Evolutionary conservation across 2,329 filamentous ascomycete species (phyloP).

Genomic region (Trichophyton rubrum): DNA sequence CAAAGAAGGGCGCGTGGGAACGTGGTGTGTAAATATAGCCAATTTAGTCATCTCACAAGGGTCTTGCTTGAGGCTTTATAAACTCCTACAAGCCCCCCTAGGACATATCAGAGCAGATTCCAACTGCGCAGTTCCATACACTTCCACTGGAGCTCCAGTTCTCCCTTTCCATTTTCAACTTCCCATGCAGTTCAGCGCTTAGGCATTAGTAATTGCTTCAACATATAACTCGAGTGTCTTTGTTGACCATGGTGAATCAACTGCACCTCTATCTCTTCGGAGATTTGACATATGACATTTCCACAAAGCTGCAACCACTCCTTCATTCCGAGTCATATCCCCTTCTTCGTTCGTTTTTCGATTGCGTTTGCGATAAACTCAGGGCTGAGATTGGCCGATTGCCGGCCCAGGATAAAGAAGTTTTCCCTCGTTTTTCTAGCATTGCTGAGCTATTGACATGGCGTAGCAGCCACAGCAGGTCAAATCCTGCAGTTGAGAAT

Average conservation of each 20-base stretch:
- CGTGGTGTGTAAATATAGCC: neutral
- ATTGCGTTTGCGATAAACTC: neutral
- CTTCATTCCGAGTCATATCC: neutral
- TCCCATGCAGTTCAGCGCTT: neutral
- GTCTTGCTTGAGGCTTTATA: neutral
- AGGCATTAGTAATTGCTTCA: neutral
- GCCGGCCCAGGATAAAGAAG: neutral
- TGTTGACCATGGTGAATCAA: conserved; percentile 11
- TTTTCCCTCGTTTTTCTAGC: conserved; percentile 1
- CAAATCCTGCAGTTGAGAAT: neutral
- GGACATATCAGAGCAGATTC: neutral
- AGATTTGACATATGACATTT: conserved; percentile 14
- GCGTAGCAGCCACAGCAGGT: neutral
- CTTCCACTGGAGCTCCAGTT: neutral
- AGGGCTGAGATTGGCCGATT: neutral
- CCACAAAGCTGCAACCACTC: neutral
- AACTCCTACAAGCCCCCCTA: neutral
- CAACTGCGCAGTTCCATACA: neutral
- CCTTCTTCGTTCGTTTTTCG: neutral
- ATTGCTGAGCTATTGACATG: conserved; percentile 4
- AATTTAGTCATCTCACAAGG: neutral
- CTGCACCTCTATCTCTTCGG: conserved; percentile 14
- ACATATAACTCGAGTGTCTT: neutral
- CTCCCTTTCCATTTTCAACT: neutral
- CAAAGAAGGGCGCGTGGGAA: neutral